phyloP scores from a whole-genome alignment of 2,329 filamentous ascomycete species.

The Fonsecaea pedrosoi region DNA sequence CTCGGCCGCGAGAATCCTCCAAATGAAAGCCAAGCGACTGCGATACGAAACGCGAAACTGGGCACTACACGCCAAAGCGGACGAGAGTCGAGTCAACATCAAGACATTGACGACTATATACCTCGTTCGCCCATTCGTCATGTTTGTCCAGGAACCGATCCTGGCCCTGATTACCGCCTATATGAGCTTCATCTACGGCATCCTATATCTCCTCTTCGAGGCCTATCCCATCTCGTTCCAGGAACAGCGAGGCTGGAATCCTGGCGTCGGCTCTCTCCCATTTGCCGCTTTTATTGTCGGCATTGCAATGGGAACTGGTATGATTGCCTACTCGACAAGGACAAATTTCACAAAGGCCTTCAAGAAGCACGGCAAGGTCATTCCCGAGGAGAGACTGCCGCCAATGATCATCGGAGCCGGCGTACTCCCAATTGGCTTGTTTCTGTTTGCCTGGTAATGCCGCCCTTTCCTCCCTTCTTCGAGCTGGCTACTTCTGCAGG shows the following conservation, averaged over 20 bases:
- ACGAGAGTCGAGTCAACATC: conserved; percentile 51
- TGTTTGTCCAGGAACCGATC: conserved; percentile 59
- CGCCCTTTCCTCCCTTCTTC: too few relatives aligned
- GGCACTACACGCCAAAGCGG: conserved; percentile 54
- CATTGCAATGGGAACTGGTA: conserved; percentile 44
- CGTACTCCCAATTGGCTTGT: conserved; percentile 53
- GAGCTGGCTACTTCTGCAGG: neutral
- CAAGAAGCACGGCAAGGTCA: conserved; percentile 44
- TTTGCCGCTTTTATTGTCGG: conserved; percentile 47
- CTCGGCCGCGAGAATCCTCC: conserved; percentile 57
- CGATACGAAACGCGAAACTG: conserved; percentile 57
- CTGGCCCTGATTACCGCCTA: conserved; percentile 56
- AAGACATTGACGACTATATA: conserved; percentile 53
- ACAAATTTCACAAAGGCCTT: conserved; percentile 51
- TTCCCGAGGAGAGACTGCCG: conserved; percentile 54
- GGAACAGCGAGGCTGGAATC: conserved; percentile 48
- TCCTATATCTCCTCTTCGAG: conserved; percentile 48
- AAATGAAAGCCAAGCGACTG: conserved; percentile 56
- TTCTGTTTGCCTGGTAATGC: conserved; percentile 57
- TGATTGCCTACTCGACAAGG: conserved; percentile 50
- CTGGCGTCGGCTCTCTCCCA: conserved; percentile 48
- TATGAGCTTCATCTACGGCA: conserved; percentile 48
- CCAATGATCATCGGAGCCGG: conserved; percentile 54
- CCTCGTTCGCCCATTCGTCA: conserved; percentile 53
- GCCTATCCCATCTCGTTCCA: conserved; percentile 51